phyloP scores from a whole-genome alignment of 306 rosid species.

The Ziziphus jujuba region DNA sequence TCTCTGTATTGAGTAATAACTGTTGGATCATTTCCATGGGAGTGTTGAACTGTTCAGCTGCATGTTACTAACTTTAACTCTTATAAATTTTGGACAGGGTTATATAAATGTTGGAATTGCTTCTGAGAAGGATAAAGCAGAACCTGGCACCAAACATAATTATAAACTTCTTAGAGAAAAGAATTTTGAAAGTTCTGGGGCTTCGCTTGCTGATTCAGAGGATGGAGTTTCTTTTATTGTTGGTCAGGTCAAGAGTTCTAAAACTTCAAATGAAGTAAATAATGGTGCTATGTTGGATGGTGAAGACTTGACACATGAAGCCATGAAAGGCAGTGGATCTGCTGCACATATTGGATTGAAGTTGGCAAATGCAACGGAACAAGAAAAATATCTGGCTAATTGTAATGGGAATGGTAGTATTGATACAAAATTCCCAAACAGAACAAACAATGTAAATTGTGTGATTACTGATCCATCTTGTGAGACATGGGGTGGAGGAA shows the following conservation, averaged over 20 bases:
- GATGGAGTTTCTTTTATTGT: slow-evolving; percentile 88
- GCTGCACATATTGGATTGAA: slow-evolving; percentile 25
- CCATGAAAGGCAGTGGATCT: slow-evolving; percentile 34
- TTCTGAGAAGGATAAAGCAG: slow-evolving; percentile 67
- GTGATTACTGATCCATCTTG: slow-evolving; percentile 40
- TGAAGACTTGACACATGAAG: slow-evolving; percentile 37
- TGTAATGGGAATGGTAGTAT: slow-evolving; percentile 36
- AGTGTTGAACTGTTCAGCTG: neutral
- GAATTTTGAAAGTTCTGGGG: slow-evolving; percentile 50
- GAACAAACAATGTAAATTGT: slow-evolving; percentile 27
- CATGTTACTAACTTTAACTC: slow-evolving; percentile 19
- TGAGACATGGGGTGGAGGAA: slow-evolving; percentile 37
- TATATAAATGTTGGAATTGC: slow-evolving; percentile 96
- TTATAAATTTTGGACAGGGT: slow-evolving; percentile 64
- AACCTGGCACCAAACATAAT: slow-evolving; percentile 47
- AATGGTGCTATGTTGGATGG: slow-evolving; percentile 30
- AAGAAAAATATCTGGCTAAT: slow-evolving; percentile 35
- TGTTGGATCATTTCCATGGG: slow-evolving; percentile 1
- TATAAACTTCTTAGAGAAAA: slow-evolving; percentile 66
- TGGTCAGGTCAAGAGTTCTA: slow-evolving; percentile 63
- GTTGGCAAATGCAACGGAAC: slow-evolving; percentile 33
- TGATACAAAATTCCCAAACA: slow-evolving; percentile 30
- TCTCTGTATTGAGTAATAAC: slow-evolving; percentile 16
- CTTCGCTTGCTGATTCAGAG: slow-evolving; percentile 82
- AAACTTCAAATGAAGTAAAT: slow-evolving; percentile 39